A percentile compares a stretch with the other conserved stretches of the same genome.
Conservation (phyloP, 2,329 filamentous ascomycete genomes). For the Alternaria atra region DNA sequence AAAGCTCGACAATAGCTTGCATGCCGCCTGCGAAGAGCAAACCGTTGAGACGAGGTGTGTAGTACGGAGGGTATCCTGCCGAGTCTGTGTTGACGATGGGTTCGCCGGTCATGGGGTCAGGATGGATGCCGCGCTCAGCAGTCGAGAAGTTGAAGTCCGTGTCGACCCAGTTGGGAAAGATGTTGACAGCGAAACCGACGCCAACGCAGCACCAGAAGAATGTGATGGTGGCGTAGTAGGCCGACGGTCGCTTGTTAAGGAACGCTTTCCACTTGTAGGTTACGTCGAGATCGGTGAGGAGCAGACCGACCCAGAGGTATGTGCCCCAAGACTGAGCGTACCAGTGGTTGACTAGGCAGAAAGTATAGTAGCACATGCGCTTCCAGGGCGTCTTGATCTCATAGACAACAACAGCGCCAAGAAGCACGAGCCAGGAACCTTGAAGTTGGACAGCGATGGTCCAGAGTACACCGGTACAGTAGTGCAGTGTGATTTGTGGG, state of each 20-base stretch:
- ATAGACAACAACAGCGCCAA: conserved; percentile 55
- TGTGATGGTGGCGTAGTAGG: conserved; percentile 51
- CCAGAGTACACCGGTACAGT: conserved; percentile 61
- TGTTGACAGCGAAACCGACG: conserved; percentile 48
- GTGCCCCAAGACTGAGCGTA: conserved; percentile 59
- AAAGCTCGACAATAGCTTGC: conserved; percentile 51
- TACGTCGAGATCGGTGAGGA: conserved; percentile 59
- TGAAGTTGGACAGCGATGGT: conserved; percentile 61
- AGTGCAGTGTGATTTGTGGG: conserved; percentile 59
- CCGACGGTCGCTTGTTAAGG: conserved; percentile 44
- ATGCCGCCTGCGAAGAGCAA: conserved; percentile 53
- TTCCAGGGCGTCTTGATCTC: conserved; percentile 59
- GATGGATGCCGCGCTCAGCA: conserved; percentile 56
- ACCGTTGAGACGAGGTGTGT: conserved; percentile 55
- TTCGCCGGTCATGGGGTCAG: conserved; percentile 52
- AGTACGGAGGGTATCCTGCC: conserved; percentile 56
- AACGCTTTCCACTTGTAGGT: conserved; percentile 56
- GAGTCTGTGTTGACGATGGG: conserved; percentile 46
- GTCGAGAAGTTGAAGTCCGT: conserved; percentile 49
- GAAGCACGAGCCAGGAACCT: conserved; percentile 56
- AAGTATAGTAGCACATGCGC: conserved; percentile 56
- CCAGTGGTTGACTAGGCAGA: conserved; percentile 57
- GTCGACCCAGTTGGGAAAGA: conserved; percentile 49
- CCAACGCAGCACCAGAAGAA: conserved; percentile 42
- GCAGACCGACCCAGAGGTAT: conserved; percentile 57